Evolutionary conservation across 805 yeast genomes (phyloP).

Genomic region (Kodamaea laetipori): DNA sequence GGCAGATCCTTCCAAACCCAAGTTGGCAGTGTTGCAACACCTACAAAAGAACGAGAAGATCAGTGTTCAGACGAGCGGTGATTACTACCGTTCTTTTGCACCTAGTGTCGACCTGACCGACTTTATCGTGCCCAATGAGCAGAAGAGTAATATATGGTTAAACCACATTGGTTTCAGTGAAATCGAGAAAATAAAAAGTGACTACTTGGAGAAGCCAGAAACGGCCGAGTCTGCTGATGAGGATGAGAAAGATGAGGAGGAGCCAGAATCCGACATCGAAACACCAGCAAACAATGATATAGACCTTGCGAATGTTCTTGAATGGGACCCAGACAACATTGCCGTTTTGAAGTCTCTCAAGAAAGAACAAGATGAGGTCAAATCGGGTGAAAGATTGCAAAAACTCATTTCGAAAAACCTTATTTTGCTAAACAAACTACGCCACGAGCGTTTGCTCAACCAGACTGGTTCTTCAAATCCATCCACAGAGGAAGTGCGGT

Average conservation of each 20-base stretch:
- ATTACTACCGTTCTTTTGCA: slow-evolving; percentile 36
- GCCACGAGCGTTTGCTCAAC: slow-evolving; percentile 41
- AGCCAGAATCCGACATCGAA: slow-evolving; percentile 14
- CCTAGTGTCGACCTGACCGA: slow-evolving; percentile 38
- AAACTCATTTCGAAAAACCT: slow-evolving; percentile 34
- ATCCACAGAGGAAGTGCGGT: slow-evolving; percentile 25
- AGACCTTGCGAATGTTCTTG: slow-evolving; percentile 33
- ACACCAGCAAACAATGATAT: slow-evolving; percentile 19
- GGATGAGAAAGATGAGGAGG: slow-evolving; percentile 17
- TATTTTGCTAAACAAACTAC: slow-evolving; percentile 38
- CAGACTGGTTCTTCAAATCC: slow-evolving; percentile 24
- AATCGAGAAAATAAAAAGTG: slow-evolving; percentile 29
- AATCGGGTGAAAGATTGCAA: slow-evolving; percentile 36
- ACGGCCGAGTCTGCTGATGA: slow-evolving; percentile 13
- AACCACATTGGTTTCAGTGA: slow-evolving; percentile 40
- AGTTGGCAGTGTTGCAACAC: slow-evolving; percentile 28
- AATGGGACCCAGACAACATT: slow-evolving; percentile 38
- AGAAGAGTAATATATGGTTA: slow-evolving; percentile 41
- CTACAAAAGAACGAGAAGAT: slow-evolving; percentile 22
- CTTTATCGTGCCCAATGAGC: slow-evolving; percentile 32
- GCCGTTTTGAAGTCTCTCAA: slow-evolving; percentile 28
- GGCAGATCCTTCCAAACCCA: slow-evolving; percentile 14
- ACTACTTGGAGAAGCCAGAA: slow-evolving; percentile 14
- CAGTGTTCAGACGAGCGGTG: slow-evolving; percentile 24
- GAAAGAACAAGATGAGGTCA: slow-evolving; percentile 25